Evolutionary conservation across 225 moss, liverwort and hornwort species (phyloP).

Genomic region (Antitrichia curtipendula): DNA sequence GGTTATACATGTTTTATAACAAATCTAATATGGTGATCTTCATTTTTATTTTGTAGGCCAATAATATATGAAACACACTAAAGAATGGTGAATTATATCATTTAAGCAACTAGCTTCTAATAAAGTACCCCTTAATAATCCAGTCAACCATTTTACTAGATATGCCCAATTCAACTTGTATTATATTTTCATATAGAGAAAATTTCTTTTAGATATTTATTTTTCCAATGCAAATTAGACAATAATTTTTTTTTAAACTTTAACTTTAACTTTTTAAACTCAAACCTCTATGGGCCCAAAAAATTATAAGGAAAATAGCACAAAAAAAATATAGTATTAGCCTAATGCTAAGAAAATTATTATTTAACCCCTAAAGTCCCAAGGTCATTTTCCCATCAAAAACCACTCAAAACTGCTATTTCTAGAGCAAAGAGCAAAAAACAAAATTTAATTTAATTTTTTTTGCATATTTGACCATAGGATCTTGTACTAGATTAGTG

Average conservation of each 20-base stretch:
- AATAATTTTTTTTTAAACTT: not conserved
- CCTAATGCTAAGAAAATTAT: not conserved
- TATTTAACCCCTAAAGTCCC: too few relatives aligned
- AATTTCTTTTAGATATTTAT: fast-evolving
- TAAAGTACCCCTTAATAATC: too few relatives aligned
- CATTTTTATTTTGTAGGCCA: too few relatives aligned
- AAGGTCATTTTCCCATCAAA: too few relatives aligned
- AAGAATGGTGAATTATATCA: not conserved
- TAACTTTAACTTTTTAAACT: not conserved
- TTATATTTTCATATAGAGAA: too few relatives aligned
- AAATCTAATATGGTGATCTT: not conserved
- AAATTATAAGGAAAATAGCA: not conserved
- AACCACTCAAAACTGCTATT: too few relatives aligned
- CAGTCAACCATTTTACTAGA: not conserved
- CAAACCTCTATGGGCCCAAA: not conserved
- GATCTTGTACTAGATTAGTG: too few relatives aligned
- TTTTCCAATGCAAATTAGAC: not conserved
- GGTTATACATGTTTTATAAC: fast-evolving
- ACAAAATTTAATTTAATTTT: too few relatives aligned
- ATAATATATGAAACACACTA: too few relatives aligned
- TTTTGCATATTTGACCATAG: too few relatives aligned
- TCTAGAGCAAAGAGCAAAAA: too few relatives aligned
- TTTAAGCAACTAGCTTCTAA: too few relatives aligned
- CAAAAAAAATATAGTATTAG: not conserved
- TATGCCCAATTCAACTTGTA: fast-evolving